These are phyloP conservation scores for Pecoramyces ruminantium DNA, from an alignment of 192 early-diverging fungal species.

Conservation along the genomic window DNA sequence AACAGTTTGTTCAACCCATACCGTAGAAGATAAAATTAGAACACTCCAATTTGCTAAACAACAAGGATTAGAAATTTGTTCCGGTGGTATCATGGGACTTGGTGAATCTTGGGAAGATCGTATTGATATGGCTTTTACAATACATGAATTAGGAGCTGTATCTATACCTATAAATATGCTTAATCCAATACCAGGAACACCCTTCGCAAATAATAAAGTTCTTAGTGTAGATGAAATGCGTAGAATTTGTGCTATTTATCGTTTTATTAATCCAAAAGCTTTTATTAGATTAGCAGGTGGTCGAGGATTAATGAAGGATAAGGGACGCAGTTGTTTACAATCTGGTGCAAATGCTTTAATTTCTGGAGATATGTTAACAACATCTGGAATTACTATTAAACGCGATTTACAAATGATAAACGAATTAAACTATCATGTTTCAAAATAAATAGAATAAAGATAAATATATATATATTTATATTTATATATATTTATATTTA, in stretches of 20 bases:
- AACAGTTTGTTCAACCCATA: conserved; percentile 44
- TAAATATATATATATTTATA: no score
- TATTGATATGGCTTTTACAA: conserved; percentile 28
- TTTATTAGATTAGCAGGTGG: not conserved
- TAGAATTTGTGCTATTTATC: not conserved
- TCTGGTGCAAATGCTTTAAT: not conserved
- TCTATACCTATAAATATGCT: not conserved
- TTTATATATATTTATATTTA: no score
- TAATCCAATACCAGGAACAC: not conserved
- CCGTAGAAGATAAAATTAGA: conserved; percentile 58
- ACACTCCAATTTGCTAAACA: conserved; percentile 55
- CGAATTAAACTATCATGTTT: not conserved
- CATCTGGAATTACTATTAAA: not conserved
- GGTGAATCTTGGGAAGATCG: conserved; percentile 55
- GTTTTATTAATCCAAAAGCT: not conserved
- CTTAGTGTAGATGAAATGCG: not conserved
- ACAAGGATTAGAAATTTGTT: conserved; percentile 66
- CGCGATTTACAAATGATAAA: not conserved
- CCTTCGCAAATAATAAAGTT: not conserved
- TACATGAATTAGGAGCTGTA: not conserved
- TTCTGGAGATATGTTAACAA: not conserved
- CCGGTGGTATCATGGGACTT: conserved; percentile 70
- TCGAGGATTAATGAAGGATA: not conserved
- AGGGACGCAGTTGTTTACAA: not conserved
- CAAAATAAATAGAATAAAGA: no score